Percentiles rank a stretch among this genome's conserved stretches.
Evolutionary conservation across 2,329 filamentous ascomycete species (phyloP).

Genomic region (Sphaerulina musiva): DNA sequence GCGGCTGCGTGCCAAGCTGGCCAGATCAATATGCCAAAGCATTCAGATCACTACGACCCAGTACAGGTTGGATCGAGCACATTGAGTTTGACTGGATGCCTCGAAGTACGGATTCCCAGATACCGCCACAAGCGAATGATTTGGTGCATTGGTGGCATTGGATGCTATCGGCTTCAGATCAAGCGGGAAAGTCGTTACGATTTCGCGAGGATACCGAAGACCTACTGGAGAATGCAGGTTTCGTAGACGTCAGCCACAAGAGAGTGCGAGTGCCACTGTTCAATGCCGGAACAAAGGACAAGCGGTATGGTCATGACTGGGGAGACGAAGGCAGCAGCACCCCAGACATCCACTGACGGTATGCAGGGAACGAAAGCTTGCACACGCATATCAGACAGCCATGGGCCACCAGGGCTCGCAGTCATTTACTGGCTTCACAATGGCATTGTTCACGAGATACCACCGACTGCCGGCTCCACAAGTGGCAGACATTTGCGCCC

Average conservation of each 20-base stretch:
- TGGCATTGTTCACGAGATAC: constrained; percentile 53
- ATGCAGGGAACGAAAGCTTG: constrained; percentile 55
- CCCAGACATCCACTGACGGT: neutral
- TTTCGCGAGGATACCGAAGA: constrained; percentile 57
- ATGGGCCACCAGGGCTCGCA: constrained; percentile 41
- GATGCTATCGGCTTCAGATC: constrained; percentile 57
- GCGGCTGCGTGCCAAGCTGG: constrained; percentile 74
- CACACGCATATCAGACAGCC: constrained; percentile 76
- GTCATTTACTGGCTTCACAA: constrained; percentile 26
- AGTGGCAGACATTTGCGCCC: constrained; percentile 58
- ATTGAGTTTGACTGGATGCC: constrained; percentile 82
- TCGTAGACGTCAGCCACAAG: constrained; percentile 66
- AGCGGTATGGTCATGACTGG: constrained; percentile 32
- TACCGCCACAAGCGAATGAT: constrained; percentile 50
- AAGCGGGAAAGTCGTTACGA: constrained; percentile 57
- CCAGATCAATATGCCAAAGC: constrained; percentile 62
- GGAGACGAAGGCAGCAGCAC: too few species aligned
- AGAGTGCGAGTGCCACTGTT: constrained; percentile 60
- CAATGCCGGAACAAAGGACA: constrained; percentile 54
- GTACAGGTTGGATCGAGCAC: constrained; percentile 72
- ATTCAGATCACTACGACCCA: constrained; percentile 65
- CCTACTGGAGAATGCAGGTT: constrained; percentile 64
- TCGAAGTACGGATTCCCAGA: constrained; percentile 54
- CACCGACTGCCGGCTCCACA: constrained; percentile 53
- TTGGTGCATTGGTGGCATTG: constrained; percentile 60